Evolutionary conservation across 2,329 filamentous ascomycete species (phyloP).

Genomic region (Diplodia scrobiculata): DNA sequence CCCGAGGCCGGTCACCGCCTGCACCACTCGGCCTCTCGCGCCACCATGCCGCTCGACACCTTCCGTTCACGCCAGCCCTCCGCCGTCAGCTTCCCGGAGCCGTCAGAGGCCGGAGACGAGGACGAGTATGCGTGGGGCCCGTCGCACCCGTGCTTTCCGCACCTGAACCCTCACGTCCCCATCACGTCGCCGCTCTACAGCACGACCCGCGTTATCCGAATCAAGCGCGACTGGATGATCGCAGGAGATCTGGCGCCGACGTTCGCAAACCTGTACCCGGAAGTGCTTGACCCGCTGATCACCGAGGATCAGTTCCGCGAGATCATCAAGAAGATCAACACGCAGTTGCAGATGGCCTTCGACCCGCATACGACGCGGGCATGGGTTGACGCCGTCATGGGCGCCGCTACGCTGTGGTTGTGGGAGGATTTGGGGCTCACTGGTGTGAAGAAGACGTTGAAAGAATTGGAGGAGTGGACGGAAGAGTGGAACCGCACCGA

Average conservation of each 20-base stretch:
- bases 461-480: slow-evolving; percentile 74
- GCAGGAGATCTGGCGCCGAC: slow-evolving; percentile 87
- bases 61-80: slow-evolving; percentile 27
- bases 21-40: slow-evolving; percentile 28
- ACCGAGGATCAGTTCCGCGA: slow-evolving; percentile 83
- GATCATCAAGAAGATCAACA: slow-evolving; percentile 80
- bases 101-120: slow-evolving; percentile 48
- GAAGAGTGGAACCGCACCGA: slow-evolving; percentile 79
- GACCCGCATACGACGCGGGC: slow-evolving; percentile 76
- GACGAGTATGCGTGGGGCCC: slow-evolving; percentile 86
- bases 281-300: slow-evolving; percentile 86
- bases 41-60: slow-evolving; percentile 22
- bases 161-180: slow-evolving; percentile 88
- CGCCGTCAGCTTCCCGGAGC: slow-evolving; percentile 13
- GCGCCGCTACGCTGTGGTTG: slow-evolving; percentile 84
- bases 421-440: slow-evolving; percentile 89
- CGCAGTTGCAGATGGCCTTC: slow-evolving; percentile 74
- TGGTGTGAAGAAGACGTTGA: slow-evolving; percentile 70
- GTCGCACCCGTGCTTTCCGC: slow-evolving; percentile 90
- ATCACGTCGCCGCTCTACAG: slow-evolving; percentile 71
- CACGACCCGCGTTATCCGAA: slow-evolving; percentile 84
- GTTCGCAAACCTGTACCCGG: slow-evolving; percentile 93
- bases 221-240: slow-evolving; percentile 88
- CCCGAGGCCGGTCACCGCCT: slow-evolving; percentile 28
- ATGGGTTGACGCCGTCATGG: slow-evolving; percentile 75